Percentiles rank a stretch among this genome's conserved stretches.
These are phyloP conservation scores for Apiotrichum laibachii DNA, from an alignment of 1,284 basidiomycete species.

Conservation along the genomic window DNA sequence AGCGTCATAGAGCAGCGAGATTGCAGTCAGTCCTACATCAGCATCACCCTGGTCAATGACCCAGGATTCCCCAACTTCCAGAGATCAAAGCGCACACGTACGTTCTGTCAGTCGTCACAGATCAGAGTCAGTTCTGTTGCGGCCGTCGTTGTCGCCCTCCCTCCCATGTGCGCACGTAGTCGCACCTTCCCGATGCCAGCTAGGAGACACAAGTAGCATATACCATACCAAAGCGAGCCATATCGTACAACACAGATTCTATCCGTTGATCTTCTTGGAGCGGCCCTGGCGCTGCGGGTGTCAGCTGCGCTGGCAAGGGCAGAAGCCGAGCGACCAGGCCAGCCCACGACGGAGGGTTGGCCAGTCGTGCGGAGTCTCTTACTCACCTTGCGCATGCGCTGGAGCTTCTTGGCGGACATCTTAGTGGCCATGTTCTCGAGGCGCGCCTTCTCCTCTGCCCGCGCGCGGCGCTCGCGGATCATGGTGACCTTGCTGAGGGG, in stretches of 20 bases:
- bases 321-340: no score
- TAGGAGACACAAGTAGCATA: background rate
- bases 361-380: no score
- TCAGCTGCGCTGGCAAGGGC: background rate
- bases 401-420: conserved; percentile 53
- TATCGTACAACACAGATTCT: background rate
- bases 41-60: no score
- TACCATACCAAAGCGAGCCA: background rate
- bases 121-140: no score
- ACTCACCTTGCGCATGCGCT: conserved; percentile 51
- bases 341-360: no score
- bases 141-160: no score
- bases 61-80: no score
- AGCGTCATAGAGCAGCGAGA: no score
- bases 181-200: background rate
- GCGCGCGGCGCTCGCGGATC: conserved; percentile 47
- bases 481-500: conserved; percentile 37
- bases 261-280: conserved; percentile 53
- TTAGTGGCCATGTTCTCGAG: conserved; percentile 47
- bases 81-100: no score
- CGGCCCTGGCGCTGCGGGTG: conserved; percentile 46
- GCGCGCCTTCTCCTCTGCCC: conserved; percentile 48
- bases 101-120: no score
- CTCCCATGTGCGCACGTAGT: no score
- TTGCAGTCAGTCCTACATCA: no score